Evolutionary conservation across 192 early-diverging fungal species (phyloP).

Genomic region (Backusella parvicylindrica): DNA sequence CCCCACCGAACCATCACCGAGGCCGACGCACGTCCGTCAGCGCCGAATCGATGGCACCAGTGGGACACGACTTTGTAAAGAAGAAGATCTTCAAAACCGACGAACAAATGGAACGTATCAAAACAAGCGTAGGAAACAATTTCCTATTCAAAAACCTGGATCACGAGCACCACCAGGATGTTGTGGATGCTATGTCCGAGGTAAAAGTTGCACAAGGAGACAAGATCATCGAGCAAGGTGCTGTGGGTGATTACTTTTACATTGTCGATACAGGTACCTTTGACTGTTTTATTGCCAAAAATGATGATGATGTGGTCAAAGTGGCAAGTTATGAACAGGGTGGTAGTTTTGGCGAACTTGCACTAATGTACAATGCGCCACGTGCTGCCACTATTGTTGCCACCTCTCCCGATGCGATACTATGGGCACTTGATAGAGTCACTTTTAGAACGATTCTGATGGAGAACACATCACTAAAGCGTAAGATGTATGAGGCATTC

Average conservation of each 20-base stretch:
- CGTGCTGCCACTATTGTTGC: constrained; percentile 93
- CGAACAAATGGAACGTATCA: constrained; percentile 82
- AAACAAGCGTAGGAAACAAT: constrained; percentile 77
- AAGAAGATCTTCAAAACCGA: constrained; percentile 85
- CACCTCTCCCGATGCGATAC: constrained; percentile 71
- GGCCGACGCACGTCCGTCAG: constrained; percentile 92
- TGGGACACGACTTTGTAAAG: constrained; percentile 78
- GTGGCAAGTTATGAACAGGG: constrained; percentile 79
- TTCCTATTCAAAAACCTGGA: constrained; percentile 94
- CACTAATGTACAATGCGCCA: constrained; percentile 99
- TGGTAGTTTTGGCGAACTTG: constrained; percentile 97
- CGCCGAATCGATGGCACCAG: constrained; percentile 96
- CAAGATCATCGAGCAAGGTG: constrained; percentile 90
- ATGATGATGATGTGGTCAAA: constrained; percentile 58
- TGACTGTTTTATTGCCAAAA: constrained; percentile 83
- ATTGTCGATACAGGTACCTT: constrained; percentile 93
- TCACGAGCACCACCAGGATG: constrained; percentile 93
- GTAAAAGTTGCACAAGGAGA: constrained; percentile 68
- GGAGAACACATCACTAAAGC: constrained; percentile 95
- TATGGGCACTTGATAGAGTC: constrained; percentile 98
- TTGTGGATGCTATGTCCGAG: constrained; percentile 96
- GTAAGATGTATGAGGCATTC: constrained; percentile 95
- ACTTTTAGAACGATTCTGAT: constrained; percentile 97
- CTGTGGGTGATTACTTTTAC: constrained; percentile 97
- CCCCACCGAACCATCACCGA: constrained; percentile 71